These are phyloP conservation scores for Chrysoporthe cubensis DNA, from an alignment of 2,329 filamentous ascomycete genomes.

Conservation along the genomic window DNA sequence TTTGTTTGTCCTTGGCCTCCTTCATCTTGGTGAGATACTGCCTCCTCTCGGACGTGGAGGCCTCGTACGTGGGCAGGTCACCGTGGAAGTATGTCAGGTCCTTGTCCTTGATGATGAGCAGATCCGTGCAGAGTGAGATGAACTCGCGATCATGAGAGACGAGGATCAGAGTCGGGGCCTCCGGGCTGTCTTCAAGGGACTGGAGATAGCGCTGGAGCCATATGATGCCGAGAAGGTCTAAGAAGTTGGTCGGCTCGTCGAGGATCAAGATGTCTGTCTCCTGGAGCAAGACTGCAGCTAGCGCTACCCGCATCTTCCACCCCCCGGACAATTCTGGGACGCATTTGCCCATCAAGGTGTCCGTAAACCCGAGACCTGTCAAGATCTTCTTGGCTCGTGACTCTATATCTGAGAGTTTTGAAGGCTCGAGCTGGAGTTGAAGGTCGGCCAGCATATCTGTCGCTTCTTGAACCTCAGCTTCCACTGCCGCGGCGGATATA, in stretches of 20 bases:
- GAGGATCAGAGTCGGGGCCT: conserved; percentile 70
- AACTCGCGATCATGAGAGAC: conserved; percentile 88
- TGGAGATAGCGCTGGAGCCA: conserved; percentile 80
- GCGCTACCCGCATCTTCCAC: conserved; percentile 71
- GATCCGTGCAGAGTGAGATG: conserved; percentile 74
- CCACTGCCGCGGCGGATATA: conserved; percentile 60
- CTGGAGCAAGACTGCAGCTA: conserved; percentile 70
- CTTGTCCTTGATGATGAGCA: conserved; percentile 76
- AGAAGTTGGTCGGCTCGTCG: conserved; percentile 86
- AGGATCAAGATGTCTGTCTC: conserved; percentile 78
- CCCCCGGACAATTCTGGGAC: conserved; percentile 74
- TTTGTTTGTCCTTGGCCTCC: conserved; percentile 80
- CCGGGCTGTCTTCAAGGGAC: conserved; percentile 53
- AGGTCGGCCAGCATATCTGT: conserved; percentile 71
- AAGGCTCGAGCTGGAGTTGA: conserved; percentile 68
- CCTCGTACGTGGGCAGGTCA: conserved; percentile 73
- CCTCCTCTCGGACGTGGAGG: conserved; percentile 68
- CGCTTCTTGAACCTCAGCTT: conserved; percentile 70
- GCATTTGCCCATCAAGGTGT: conserved; percentile 60
- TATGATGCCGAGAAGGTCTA: conserved; percentile 81
- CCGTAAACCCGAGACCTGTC: conserved; percentile 71
- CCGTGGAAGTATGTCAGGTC: conserved; percentile 75
- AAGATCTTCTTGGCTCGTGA: conserved; percentile 68
- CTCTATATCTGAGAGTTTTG: conserved; percentile 67
- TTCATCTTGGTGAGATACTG: conserved; percentile 74